phyloP scores from a whole-genome alignment of 495 filamentous ascomycete genomes.

The Cudoniella acicularis region DNA sequence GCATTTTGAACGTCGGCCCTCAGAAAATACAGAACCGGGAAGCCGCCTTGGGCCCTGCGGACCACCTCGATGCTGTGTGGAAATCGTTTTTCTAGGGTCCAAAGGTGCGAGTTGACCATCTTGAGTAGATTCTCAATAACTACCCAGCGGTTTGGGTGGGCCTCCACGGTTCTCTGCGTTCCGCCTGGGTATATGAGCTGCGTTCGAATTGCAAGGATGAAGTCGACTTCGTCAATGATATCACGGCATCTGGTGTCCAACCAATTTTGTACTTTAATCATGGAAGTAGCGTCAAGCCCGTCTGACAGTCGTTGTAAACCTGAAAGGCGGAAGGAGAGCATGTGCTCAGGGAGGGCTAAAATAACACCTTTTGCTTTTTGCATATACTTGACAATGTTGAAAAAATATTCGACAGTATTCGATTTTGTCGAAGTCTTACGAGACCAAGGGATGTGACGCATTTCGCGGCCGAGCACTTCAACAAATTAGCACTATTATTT shows the following conservation, averaged over 20 bases:
- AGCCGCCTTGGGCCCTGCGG: conserved; percentile 25
- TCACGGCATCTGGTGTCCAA: conserved; percentile 2
- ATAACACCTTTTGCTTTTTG: conserved; percentile 5
- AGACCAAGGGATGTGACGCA: conserved; percentile 16
- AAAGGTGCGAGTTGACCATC: conserved; percentile 34
- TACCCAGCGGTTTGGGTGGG: conserved; percentile 15
- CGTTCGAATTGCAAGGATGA: conserved; percentile 6
- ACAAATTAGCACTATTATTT: no score
- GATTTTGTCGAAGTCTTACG: conserved; percentile 7
- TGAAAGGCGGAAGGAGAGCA: conserved; percentile 14
- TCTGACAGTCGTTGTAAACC: conserved; percentile 12
- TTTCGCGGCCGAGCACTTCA: conserved; percentile 14
- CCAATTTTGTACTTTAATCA: conserved; percentile 16
- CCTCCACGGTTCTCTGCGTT: conserved; percentile 9
- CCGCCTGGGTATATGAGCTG: conserved; percentile 20
- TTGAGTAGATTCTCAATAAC: conserved; percentile 36
- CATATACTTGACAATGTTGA: conserved; percentile 4
- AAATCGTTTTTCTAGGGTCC: conserved; percentile 25
- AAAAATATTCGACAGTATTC: not conserved
- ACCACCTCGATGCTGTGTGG: conserved; percentile 39
- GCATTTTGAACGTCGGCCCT: conserved; percentile 33
- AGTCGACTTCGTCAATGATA: conserved; percentile 13
- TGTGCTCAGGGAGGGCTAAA: conserved; percentile 17
- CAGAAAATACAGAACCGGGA: conserved; percentile 39
- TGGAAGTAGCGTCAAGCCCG: not conserved